Evolutionary conservation across 129 eudicot species (phyloP).

Genomic region (Lactuca saligna): DNA sequence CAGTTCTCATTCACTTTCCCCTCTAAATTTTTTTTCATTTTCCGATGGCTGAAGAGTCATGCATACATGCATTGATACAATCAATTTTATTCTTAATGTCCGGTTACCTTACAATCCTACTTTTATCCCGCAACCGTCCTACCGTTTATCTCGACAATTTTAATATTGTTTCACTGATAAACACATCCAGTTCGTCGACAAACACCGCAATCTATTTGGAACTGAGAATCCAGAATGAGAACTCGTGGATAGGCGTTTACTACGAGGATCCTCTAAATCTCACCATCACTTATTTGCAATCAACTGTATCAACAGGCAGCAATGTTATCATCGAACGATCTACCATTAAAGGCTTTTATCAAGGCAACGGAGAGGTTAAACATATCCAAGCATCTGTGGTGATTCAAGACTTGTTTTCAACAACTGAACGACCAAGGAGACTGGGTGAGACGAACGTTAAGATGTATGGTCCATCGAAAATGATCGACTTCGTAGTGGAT

Average conservation of each 20-base stretch:
- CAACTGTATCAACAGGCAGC: too few relatives aligned
- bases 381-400: constrained; percentile 8
- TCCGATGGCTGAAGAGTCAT: too few relatives aligned
- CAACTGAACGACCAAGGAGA: not conserved
- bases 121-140: not conserved
- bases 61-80: too few relatives aligned
- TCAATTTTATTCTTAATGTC: too few relatives aligned
- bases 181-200: not conserved
- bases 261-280: constrained; percentile 4
- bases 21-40: too few relatives aligned
- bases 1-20: too few relatives aligned
- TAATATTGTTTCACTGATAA: not conserved
- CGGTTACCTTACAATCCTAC: too few relatives aligned
- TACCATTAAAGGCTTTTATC: constrained; percentile 12
- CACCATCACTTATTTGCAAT: too few relatives aligned
- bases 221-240: not conserved
- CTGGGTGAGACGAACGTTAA: not conserved
- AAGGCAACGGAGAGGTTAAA: constrained; percentile 17
- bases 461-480: not conserved
- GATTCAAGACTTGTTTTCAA: constrained; percentile 2
- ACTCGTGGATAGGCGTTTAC: not conserved
- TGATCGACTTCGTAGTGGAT: not conserved
- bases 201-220: not conserved
- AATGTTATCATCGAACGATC: too few relatives aligned
- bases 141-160: not conserved